Base-by-base conservation (phyloP, 208 protist genomes). In the Trypanosoma mega region DNA sequence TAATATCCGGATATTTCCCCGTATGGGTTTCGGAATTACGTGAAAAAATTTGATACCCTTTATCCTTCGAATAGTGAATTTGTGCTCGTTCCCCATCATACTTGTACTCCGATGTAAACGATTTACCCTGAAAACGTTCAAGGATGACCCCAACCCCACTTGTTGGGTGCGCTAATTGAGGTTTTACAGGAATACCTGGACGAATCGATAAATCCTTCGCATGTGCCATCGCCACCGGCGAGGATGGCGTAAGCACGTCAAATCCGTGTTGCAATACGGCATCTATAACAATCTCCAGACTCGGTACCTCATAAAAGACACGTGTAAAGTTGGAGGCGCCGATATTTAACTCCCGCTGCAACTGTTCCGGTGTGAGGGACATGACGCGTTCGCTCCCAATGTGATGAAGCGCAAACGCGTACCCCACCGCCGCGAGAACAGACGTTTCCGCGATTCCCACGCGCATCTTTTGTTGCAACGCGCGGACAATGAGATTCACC, bases 61-160 rank as follows among this genome's bases (percentile, higher is more conserved):
- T 72, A 34, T 53, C 76, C n/a, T 76, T 49, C 18, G 73, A 50
- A 69, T 94, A 97, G 68, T 97, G 94, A 61, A 97, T 93, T 78
- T 98, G 97, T 9, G 95, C 96, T 1, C 98, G 72, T 84, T 99
- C 97, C 11, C 99, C 99, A 79, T 99, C 99, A 73, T 99, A 99
- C 78, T 99, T 99, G 77, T 98, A 99, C 78, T 99, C 99, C 51
- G 97, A 99, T 5, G 98, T 99, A 72, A 99, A 99, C 3, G 68
- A 46, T 50, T 78, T 85, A 12, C 74, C 81, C 24, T 92, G 72
- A 64, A 97, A 77, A 7, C 93, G 82, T 44, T 93, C 68, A 11
- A 96, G 63, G 24, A 96, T 86, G 44, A 92, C 87, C 34, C 46
- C 80, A 46, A 98, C 82, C 44, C 94, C 93, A 53, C 92, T 99